Evolutionary conservation across 169 alveolate genomes (phyloP).

Genomic region (Perkinsus chesapeaki): DNA sequence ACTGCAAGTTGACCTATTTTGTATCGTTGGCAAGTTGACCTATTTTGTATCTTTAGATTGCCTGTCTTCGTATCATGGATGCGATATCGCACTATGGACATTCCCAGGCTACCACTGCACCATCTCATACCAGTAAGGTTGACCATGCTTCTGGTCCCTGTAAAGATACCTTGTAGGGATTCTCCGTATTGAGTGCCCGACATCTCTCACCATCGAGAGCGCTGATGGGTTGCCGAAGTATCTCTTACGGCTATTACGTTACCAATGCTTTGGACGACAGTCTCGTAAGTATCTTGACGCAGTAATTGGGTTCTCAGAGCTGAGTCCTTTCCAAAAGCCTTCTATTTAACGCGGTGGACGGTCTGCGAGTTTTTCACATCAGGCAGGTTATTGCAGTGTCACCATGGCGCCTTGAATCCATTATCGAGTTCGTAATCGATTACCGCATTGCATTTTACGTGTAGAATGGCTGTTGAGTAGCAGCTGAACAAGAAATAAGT

Average conservation of each 20-base stretch:
- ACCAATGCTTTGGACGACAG: neutral
- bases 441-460: too few species aligned
- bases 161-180: neutral
- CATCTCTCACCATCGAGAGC: neutral
- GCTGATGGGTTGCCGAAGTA: neutral
- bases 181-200: neutral
- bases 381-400: too few species aligned
- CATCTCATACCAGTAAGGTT: neutral
- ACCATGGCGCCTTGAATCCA: too few species aligned
- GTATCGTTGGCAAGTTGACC: neutral
- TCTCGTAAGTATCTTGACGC: neutral
- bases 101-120: neutral
- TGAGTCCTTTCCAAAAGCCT: too few species aligned
- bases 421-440: too few species aligned
- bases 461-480: too few species aligned
- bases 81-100: constrained; percentile 2
- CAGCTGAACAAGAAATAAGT: too few species aligned
- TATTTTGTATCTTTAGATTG: neutral
- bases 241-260: neutral
- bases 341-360: too few species aligned
- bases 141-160: neutral
- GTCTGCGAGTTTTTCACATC: too few species aligned
- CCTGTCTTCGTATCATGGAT: neutral
- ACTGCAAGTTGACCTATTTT: too few species aligned
- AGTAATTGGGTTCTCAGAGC: too few species aligned